phyloP scores from a whole-genome alignment of 495 filamentous ascomycete genomes.

The Aspergillus indologenus region DNA sequence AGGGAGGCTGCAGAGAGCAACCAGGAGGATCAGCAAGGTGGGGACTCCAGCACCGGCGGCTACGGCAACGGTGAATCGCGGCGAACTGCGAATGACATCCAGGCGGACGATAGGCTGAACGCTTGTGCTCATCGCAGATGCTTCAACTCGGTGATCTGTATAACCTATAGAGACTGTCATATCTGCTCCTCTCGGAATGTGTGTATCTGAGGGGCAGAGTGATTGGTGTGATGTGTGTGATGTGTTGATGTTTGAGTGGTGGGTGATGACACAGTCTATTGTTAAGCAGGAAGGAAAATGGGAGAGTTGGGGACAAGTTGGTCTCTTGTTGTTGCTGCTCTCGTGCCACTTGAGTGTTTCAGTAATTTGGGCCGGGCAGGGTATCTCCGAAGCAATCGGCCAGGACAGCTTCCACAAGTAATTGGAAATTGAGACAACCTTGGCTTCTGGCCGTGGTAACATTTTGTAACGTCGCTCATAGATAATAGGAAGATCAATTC shows the following conservation, averaged over 20 bases:
- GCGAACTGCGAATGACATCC: not conserved
- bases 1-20: not conserved
- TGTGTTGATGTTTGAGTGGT: not conserved
- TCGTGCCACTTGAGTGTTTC: too few species aligned
- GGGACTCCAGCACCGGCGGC: not conserved
- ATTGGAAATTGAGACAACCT: too few species aligned
- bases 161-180: slow-evolving; percentile 2
- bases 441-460: too few species aligned
- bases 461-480: too few species aligned
- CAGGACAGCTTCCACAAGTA: too few species aligned
- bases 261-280: too few species aligned
- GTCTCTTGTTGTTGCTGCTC: too few species aligned
- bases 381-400: too few species aligned
- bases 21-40: not conserved
- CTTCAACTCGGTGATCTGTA: not conserved
- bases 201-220: not conserved
- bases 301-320: too few species aligned
- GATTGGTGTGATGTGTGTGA: not conserved
- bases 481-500: too few species aligned
- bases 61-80: not conserved
- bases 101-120: not conserved
- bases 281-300: too few species aligned
- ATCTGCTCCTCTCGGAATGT: not conserved
- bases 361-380: too few species aligned
- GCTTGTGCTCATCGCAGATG: slow-evolving; percentile 2